Evolutionary conservation across 2,329 filamentous ascomycete species (phyloP).

Genomic region (Alternaria arborescens): DNA sequence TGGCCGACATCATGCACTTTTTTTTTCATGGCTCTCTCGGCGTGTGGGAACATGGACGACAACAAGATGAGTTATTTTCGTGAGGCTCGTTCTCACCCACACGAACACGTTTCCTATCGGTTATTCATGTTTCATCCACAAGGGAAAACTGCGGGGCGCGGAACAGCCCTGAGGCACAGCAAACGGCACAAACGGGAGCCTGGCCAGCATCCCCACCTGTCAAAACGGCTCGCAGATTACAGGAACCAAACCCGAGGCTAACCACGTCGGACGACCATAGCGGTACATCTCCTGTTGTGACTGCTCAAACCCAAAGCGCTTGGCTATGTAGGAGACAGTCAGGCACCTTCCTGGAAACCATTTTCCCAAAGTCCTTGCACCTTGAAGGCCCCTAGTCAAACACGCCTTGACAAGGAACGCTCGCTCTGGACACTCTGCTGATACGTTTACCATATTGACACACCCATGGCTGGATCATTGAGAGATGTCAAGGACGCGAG

Average conservation of each 20-base stretch:
- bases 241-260: constrained; percentile 19
- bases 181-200: constrained; percentile 5
- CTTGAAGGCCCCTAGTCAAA: not conserved
- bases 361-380: not conserved
- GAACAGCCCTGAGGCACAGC: constrained; percentile 8
- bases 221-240: constrained; percentile 20
- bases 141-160: constrained; percentile 11
- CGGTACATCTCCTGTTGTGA: constrained; percentile 3
- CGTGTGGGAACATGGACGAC: not conserved
- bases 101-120: not conserved
- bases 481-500: not conserved
- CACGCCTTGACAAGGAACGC: not conserved
- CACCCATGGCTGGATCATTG: not conserved
- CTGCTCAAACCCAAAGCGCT: constrained; percentile 12
- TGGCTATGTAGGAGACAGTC: not conserved
- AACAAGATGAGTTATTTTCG: constrained; percentile 11
- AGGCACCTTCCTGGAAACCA: not conserved
- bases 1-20: constrained; percentile 11
- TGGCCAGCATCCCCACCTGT: constrained; percentile 10
- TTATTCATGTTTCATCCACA: constrained; percentile 16
- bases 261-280: constrained; percentile 13
- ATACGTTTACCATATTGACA: not conserved
- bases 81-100: constrained; percentile 1
- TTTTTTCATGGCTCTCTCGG: constrained; percentile 1
- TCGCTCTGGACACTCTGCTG: not conserved